Base-by-base conservation (phyloP, 768 basidiomycete genomes). In the Phylloporus sp. region DNA sequence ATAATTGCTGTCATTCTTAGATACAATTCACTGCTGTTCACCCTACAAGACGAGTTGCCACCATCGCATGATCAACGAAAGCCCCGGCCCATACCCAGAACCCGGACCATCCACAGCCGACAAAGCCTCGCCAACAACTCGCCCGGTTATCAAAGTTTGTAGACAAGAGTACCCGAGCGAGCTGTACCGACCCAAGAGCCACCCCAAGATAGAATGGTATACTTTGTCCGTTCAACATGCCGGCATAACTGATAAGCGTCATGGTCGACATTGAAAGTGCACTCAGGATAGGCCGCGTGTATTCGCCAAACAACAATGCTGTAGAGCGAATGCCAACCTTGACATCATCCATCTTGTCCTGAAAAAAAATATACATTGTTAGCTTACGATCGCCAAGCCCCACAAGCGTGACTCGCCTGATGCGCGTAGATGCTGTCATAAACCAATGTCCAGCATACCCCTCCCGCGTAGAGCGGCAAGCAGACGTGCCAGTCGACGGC, bases 391-490 rank as follows among this genome's bases (percentile, higher is more conserved):
- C 27, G 11, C 20, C 1, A 1, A 8, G 24, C n/a, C 2, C 8
- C 12, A 6, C 4, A 20, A 6, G 26, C n/a, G n/a, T 10, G 23
- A 40, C 71, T 27, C 54, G 89, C 92, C 75, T 97, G 95, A 68
- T 99, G 97, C 3, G 97, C 97, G 62, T 98, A 98, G 58, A 98
- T 93, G 44, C 87, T 95, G 61, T 99, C 97, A 65, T 98, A 99
- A 2, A 97, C 90, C 39, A 99, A 79, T 44, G 95, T 95, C 94
- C 95, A 98, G 61, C 84, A 83, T 24, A 94, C 72, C 22, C 91
- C 90, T 8, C 95, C 92, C 2, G 86, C 85, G 63, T 97, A 98
- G 12, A 99, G 78, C 3, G 97, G 92, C 9, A 89, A 70, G 38
- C 88, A 91, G 36, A 95, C 80, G 11, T 66, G 66, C 94, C 92